These are phyloP conservation scores for Extremus antarcticus DNA, from an alignment of 495 filamentous ascomycete genomes.

Conservation along the genomic window DNA sequence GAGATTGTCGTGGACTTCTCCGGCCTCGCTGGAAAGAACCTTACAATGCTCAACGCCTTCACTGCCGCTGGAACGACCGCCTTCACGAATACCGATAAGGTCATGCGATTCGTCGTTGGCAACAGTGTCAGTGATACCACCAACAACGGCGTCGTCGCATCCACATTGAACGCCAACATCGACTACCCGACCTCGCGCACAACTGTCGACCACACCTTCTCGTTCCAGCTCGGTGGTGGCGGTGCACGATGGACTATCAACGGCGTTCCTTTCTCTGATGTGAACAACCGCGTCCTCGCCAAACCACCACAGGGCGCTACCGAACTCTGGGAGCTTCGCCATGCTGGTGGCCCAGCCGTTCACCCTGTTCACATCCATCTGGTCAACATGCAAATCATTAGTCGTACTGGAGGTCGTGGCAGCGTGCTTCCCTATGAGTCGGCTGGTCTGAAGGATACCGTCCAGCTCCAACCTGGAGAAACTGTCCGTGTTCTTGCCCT, in stretches of 20 bases:
- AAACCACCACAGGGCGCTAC: constrained; percentile 36
- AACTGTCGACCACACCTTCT: constrained; percentile 35
- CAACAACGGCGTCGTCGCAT: constrained; percentile 29
- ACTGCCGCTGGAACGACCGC: constrained; percentile 36
- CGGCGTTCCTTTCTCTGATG: constrained; percentile 40
- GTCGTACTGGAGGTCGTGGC: constrained; percentile 33
- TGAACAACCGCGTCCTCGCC: constrained; percentile 42
- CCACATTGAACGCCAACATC: constrained; percentile 24
- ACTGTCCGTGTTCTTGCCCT: constrained; percentile 28
- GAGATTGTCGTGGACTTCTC: constrained; percentile 46
- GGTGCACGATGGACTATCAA: constrained; percentile 38
- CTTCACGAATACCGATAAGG: constrained; percentile 39
- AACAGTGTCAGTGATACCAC: constrained; percentile 27
- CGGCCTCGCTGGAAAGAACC: constrained; percentile 35
- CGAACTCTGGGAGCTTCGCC: constrained; percentile 43
- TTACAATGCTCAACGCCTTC: constrained; percentile 36
- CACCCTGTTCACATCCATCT: constrained; percentile 51
- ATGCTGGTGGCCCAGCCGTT: constrained; percentile 36
- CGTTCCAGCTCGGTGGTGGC: constrained; percentile 34
- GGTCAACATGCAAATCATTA: constrained; percentile 44
- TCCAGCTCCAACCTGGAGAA: constrained; percentile 38
- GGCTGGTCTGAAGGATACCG: constrained; percentile 42
- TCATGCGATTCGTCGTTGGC: constrained; percentile 45
- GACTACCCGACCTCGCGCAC: constrained; percentile 26
- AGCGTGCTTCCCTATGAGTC: constrained; percentile 39